phyloP scores from a whole-genome alignment of 1,139 yeast species.

The Debaryomyces coudertii region DNA sequence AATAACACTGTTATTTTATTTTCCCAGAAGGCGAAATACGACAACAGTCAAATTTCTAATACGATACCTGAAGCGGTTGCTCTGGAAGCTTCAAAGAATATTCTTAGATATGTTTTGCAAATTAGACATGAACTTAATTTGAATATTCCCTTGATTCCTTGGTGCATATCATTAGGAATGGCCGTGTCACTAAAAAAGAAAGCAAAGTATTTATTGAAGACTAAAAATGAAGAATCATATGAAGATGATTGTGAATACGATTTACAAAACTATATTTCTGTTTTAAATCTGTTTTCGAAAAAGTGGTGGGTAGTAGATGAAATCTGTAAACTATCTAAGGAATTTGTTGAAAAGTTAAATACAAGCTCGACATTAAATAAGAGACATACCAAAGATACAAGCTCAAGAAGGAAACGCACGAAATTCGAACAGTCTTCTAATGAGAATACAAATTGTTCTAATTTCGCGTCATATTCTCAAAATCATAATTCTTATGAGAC shows the following conservation, averaged over 20 bases:
- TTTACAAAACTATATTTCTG: constrained; percentile 24
- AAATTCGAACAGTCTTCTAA: neutral
- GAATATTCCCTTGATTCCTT: constrained; percentile 33
- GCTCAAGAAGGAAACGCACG: neutral
- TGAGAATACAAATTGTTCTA: neutral
- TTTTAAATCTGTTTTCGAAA: constrained; percentile 25
- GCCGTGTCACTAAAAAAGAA: constrained; percentile 19
- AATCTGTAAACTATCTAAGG: constrained; percentile 27
- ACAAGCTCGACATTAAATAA: neutral
- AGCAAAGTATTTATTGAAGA: constrained; percentile 14
- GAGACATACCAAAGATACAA: neutral
- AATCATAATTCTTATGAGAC: neutral
- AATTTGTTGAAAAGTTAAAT: constrained; percentile 24
- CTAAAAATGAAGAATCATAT: neutral
- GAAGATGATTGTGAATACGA: constrained; percentile 14
- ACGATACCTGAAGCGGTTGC: constrained; percentile 27
- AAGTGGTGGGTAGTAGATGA: constrained; percentile 39
- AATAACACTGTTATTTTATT: constrained; percentile 31
- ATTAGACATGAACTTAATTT: constrained; percentile 24
- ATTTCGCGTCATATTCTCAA: neutral
- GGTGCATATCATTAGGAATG: constrained; percentile 28
- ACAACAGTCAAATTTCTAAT: constrained; percentile 27
- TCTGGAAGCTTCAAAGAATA: constrained; percentile 29
- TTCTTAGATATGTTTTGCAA: constrained; percentile 28
- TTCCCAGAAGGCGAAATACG: constrained; percentile 32